Conservation (phyloP, 768 basidiomycete genomes). For the Russula olivacea region DNA sequence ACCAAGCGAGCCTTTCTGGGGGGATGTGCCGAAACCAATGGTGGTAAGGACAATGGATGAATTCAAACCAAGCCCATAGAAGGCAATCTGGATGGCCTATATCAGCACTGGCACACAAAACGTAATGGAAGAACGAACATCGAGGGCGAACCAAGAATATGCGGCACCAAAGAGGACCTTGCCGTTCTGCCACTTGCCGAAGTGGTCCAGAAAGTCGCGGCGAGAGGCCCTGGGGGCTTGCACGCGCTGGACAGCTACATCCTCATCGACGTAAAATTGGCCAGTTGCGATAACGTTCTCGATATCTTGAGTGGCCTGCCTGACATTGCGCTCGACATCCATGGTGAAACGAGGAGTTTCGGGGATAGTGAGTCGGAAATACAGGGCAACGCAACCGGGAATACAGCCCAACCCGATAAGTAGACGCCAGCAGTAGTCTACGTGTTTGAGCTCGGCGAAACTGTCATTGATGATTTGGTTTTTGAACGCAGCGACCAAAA, state of each 20-base stretch:
- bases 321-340: conserved; percentile 83
- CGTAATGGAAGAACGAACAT: conserved; percentile 45
- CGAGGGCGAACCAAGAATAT: conserved; percentile 87
- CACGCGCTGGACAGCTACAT: conserved; percentile 53
- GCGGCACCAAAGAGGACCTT: conserved; percentile 74
- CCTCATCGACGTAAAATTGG: conserved; percentile 44
- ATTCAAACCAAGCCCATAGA: conserved; percentile 86
- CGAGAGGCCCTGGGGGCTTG: conserved; percentile 63
- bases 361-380: conserved; percentile 90
- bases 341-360: conserved; percentile 90
- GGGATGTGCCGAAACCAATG: conserved; percentile 63
- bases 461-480: conserved; percentile 43
- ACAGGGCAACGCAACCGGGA: conserved; percentile 74
- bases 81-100: conserved; percentile 54
- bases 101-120: background rate
- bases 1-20: conserved; percentile 31
- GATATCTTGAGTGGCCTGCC: conserved; percentile 69
- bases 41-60: conserved; percentile 66
- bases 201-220: conserved; percentile 63
- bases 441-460: conserved; percentile 36
- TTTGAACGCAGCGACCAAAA: conserved; percentile 68
- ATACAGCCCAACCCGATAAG: conserved; percentile 85
- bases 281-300: conserved; percentile 55
- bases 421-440: conserved; percentile 82
- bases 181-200: conserved; percentile 66